phyloP scores from a whole-genome alignment of 768 basidiomycete species.

The Termitomyces sp. region DNA sequence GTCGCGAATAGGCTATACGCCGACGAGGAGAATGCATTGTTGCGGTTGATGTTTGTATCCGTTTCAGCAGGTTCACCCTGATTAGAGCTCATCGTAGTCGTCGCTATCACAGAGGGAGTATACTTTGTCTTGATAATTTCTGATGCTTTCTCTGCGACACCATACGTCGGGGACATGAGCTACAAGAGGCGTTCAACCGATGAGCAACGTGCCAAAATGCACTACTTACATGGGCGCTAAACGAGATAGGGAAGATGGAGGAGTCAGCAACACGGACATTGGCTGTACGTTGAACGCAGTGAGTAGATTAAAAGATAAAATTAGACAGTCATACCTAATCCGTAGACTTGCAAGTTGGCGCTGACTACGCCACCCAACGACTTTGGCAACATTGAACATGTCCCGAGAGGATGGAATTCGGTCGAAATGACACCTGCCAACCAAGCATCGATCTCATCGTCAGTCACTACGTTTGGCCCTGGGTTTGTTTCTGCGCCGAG shows the following conservation, averaged over 20 bases:
- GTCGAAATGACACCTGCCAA: constrained; percentile 35
- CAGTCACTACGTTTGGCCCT: constrained; percentile 42
- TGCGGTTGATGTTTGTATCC: background rate
- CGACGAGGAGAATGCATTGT: background rate
- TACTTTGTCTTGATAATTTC: constrained; percentile 3
- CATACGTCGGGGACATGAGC: constrained; percentile 8
- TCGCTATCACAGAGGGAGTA: background rate
- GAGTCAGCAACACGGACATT: constrained; percentile 39
- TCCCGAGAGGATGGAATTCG: constrained; percentile 56
- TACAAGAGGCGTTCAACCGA: background rate
- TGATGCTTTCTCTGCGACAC: constrained; percentile 8
- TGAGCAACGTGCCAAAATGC: background rate
- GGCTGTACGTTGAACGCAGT: constrained; percentile 7
- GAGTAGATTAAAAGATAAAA: background rate
- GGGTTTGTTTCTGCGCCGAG: constrained; percentile 44
- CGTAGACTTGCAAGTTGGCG: constrained; percentile 48
- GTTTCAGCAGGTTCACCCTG: background rate
- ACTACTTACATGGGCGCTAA: constrained; percentile 18
- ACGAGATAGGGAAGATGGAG: constrained; percentile 19
- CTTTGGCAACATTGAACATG: constrained; percentile 53
- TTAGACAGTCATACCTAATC: constrained; percentile 24
- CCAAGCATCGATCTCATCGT: constrained; percentile 53
- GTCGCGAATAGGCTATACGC: no score
- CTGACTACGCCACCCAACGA: constrained; percentile 55
- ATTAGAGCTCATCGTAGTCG: background rate